Evolutionary conservation across 2,329 filamentous ascomycete genomes (phyloP).

Genomic region (Phialemoniopsis sp.): DNA sequence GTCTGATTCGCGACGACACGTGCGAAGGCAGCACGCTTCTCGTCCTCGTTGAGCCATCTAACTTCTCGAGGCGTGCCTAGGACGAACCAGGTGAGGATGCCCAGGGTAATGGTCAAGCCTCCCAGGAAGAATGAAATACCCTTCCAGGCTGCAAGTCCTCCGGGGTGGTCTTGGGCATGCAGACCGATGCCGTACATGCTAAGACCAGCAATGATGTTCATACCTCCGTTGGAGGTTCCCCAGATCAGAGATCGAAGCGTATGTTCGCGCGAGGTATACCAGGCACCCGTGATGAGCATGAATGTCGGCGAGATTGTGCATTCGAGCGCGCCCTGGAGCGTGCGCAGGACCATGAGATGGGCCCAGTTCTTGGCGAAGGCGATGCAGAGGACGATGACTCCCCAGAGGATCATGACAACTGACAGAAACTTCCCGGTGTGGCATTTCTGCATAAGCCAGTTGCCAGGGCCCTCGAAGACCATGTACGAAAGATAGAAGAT

Average conservation of each 20-base stretch:
- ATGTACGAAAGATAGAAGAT: conserved; percentile 22
- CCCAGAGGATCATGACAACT: too few species aligned
- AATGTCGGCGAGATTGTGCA: conserved; percentile 23
- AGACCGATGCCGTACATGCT: conserved; percentile 20
- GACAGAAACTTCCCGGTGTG: conserved; percentile 26
- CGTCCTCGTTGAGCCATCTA: conserved; percentile 19
- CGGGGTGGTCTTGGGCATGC: too few species aligned
- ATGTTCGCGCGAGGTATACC: conserved; percentile 25
- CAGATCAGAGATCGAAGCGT: too few species aligned
- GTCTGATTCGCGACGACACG: conserved; percentile 29
- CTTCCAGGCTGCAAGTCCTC: conserved; percentile 17
- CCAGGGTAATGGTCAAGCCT: conserved; percentile 16
- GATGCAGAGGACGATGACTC: too few species aligned
- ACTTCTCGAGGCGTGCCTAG: conserved; percentile 23
- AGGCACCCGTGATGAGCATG: conserved; percentile 23
- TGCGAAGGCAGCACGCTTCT: conserved; percentile 22
- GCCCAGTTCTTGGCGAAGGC: too few species aligned
- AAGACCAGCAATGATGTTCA: conserved; percentile 23
- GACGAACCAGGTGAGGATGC: conserved; percentile 17
- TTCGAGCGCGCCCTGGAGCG: conserved; percentile 21
- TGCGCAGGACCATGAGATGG: conserved; percentile 21
- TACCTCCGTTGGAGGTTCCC: conserved; percentile 23
- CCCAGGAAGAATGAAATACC: conserved; percentile 22
- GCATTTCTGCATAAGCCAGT: conserved; percentile 26
- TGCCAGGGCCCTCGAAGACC: conserved; percentile 19